Evolutionary conservation across 2,329 filamentous ascomycete genomes (phyloP), one percentile per base, ranked within the genome.

Genomic region (Trichoderma sp.): DNA sequence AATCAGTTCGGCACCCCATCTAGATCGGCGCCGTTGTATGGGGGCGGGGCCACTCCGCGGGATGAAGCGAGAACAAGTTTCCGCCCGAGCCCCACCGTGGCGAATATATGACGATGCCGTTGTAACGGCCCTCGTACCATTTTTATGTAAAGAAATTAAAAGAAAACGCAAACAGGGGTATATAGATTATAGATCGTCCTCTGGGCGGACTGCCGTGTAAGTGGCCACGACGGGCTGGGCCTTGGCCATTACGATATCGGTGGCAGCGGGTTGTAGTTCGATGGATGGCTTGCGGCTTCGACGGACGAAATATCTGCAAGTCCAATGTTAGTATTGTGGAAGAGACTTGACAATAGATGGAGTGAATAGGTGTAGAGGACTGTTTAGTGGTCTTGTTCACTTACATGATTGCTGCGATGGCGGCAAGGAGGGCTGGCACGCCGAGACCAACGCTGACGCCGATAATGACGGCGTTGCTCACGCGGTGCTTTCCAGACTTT

Each of bases 401-500:
- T 76, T 74, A 81, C 80, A 77, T 74, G 68, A 77, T 65, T 6
- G 69, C 74, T 0, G 68, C 77, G 47, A 79, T 67, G 4, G 77
- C 68, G 4, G 73, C 79, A 7, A 76, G 69, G 3, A 86, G 27
- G 3, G 81, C 72, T 0, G 83, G 80, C 0, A 83, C 75, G 1
- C 82, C 83, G 11, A 84, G 62, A 0, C 85, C 85, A 1, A 87
- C 80, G 52, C 79, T 81, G 1, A 86, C 73, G 4, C 85, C 85
- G 31, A 87, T 78, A 56, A 86, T 82, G 40, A 85, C 65, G 27
- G 80, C 81, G 35, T 81, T 84, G n/a, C 77, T 78, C 3, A 81
- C 78, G 0, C 82, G 80, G 37, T 58, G 53, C 29, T 57, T 49
- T 8, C 53, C 53, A n/a, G 63, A 58, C 2, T 47, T 58, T 19